Base-by-base conservation (phyloP, 2,329 filamentous ascomycete species). In the Fusarium compactum region DNA sequence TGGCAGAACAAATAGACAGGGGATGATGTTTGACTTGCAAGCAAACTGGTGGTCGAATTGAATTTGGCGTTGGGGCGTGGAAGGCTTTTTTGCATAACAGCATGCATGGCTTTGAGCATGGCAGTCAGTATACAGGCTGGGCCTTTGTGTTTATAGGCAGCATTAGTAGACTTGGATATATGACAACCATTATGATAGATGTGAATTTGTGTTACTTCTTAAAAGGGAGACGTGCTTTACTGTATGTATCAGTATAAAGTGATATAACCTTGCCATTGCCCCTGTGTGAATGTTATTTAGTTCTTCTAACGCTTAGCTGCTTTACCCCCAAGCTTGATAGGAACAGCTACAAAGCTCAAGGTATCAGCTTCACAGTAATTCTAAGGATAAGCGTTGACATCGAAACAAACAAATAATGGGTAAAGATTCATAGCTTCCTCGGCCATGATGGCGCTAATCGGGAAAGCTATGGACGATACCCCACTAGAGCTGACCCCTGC, bases 1-100 rank as follows among this genome's bases (percentile, higher is more conserved):
- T 91, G 93, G 87, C 92, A 97, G 80, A 98, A 98, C 74, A 89
- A 89, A 78, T 91, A 80, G 77, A 77, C 6, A 27, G 25, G 54
- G 24, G 14, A 20, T 6, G 16, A 15, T 40, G 27, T 38, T 22
- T 27, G 24, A 48, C 18, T 43, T 16, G 34, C 34, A 41, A 18
- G 24, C 18, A 52, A 53, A 6, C 6, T 44, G 24, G 45, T n/a
- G 43, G 29, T 34, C 52, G 38, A 64, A 57, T 55, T 57, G 45
- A 65, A 56, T 68, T 75, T 70, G 72, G 72, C 72, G 72, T 66
- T 63, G 32, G 30, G 62, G 65, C 58, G 59, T 54, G 58, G 22
- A 38, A 34, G 55, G 51, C 45, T 27, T 51, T 65, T 73, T 70
- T 71, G 60, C 68, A 66, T 63, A 59, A 53, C 46, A 52, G 52